These are phyloP conservation scores for Piromyces sp. DNA, from an alignment of 192 early-diverging fungal species.

Conservation along the genomic window DNA sequence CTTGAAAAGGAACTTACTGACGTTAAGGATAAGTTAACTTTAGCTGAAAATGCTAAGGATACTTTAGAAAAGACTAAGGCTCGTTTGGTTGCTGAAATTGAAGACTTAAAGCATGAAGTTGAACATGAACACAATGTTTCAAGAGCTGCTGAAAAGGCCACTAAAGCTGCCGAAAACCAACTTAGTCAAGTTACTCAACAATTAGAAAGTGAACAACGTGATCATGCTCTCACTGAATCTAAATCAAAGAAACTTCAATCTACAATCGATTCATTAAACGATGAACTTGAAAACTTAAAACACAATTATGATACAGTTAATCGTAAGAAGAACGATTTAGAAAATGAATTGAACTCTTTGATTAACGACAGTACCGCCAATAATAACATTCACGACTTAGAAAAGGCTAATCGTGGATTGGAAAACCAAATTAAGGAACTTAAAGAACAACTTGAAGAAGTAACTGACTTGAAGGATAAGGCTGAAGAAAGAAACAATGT, in stretches of 20 bases:
- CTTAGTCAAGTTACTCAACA: not conserved
- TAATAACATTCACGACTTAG: slow-evolving; percentile 58
- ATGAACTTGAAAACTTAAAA: slow-evolving; percentile 46
- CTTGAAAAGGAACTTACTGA: slow-evolving; percentile 48
- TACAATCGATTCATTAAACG: slow-evolving; percentile 21
- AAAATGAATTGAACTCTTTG: not conserved
- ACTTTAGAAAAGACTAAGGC: slow-evolving; percentile 55
- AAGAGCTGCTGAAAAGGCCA: slow-evolving; percentile 35
- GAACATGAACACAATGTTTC: slow-evolving; percentile 60
- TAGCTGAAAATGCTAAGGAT: slow-evolving; percentile 30
- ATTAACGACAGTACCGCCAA: slow-evolving; percentile 14
- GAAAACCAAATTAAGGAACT: slow-evolving; percentile 41
- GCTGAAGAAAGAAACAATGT: slow-evolving; percentile 36
- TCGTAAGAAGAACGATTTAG: not conserved
- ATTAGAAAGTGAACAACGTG: not conserved
- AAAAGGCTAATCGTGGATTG: slow-evolving; percentile 41
- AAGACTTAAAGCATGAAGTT: slow-evolving; percentile 52
- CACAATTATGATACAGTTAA: slow-evolving; percentile 18
- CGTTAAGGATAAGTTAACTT: slow-evolving; percentile 39
- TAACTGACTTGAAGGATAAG: slow-evolving; percentile 26
- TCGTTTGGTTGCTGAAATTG: slow-evolving; percentile 47
- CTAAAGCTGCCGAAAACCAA: not conserved
- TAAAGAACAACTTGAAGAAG: slow-evolving; percentile 39
- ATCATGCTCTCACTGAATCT: slow-evolving; percentile 21
- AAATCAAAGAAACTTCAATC: slow-evolving; percentile 28